Evolutionary conservation across 2,329 filamentous ascomycete genomes (phyloP), one percentile per base, ranked within the genome.

Genomic region (Tympanopsis confertula): DNA sequence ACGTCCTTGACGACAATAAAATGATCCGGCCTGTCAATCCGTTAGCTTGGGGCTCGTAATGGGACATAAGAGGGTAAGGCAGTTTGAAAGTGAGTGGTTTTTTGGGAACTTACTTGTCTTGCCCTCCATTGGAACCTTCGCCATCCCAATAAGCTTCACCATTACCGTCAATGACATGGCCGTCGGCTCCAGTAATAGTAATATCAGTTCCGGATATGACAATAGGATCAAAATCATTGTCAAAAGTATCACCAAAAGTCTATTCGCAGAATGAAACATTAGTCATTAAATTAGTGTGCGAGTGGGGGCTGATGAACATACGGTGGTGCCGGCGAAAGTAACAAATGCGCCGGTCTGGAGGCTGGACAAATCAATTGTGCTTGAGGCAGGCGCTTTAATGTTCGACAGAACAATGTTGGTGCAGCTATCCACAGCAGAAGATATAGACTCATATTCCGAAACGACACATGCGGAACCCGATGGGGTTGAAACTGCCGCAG

Each of bases 71-170:
- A n/a, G n/a, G n/a, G n/a, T n/a, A n/a, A n/a, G n/a, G n/a, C n/a
- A n/a, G n/a, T n/a, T n/a, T n/a, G n/a, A n/a, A n/a, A n/a, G n/a
- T n/a, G n/a, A n/a, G n/a, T n/a, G n/a, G n/a, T n/a, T n/a, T n/a
- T n/a, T n/a, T n/a, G n/a, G n/a, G n/a, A n/a, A n/a, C n/a, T n/a
- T n/a, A n/a, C 53, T 62, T 58, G 12, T 41, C 38, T 22, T 49
- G 47, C 3, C 63, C 63, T n/a, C 64, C 63, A 38, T 69, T 69
- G n/a, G 54, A 57, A 13, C 65, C 65, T 13, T 61, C 44, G 4
- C 61, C 61, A 41, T 65, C 62, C 61, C 62, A 65, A 49, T 61
- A 65, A n/a, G 50, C 46, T 15, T 49, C 48, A 3, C 61, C 62
- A 36, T 61, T 59, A 30, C 57, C 57, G 39, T 62, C 52, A 28